Percentiles rank a stretch among this genome's conserved stretches.
Conservation (phyloP, 305 asterid genomes). For the Lippia alba region DNA sequence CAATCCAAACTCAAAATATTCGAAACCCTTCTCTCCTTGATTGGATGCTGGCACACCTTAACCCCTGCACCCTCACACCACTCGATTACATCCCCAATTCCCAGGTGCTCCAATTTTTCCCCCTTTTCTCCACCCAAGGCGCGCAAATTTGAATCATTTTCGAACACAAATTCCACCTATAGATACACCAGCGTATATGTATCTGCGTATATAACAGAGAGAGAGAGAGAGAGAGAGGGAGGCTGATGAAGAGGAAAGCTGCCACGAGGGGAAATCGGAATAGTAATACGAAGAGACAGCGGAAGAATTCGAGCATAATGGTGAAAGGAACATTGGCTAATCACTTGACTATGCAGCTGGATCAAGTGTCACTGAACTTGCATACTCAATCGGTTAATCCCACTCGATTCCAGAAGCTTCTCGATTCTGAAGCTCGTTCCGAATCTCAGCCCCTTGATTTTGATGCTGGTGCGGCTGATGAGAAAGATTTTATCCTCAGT, state of each 20-base stretch:
- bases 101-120: slow-evolving; percentile 5
- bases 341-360: slow-evolving; percentile 64
- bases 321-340: slow-evolving; percentile 63
- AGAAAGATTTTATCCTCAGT: slow-evolving; percentile 81
- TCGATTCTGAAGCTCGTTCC: slow-evolving; percentile 49
- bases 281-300: slow-evolving; percentile 32
- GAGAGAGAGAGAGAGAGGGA: slow-evolving; percentile 4
- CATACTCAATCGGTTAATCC: slow-evolving; percentile 46
- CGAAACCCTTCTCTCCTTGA: not conserved
- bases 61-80: not conserved
- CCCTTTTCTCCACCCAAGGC: slow-evolving; percentile 37
- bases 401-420: slow-evolving; percentile 57
- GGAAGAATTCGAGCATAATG: slow-evolving; percentile 31
- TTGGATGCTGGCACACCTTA: not conserved
- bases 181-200: slow-evolving; percentile 4
- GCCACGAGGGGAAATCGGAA: slow-evolving; percentile 34
- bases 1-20: not conserved
- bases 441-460: slow-evolving; percentile 42
- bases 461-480: slow-evolving; percentile 49
- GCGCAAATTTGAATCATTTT: slow-evolving; percentile 49
- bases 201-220: not conserved
- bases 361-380: slow-evolving; percentile 45
- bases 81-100: not conserved
- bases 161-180: slow-evolving; percentile 16
- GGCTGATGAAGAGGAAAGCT: slow-evolving; percentile 58